phyloP scores from a whole-genome alignment of 2,329 filamentous ascomycete genomes.

The Fusarium sp. region DNA sequence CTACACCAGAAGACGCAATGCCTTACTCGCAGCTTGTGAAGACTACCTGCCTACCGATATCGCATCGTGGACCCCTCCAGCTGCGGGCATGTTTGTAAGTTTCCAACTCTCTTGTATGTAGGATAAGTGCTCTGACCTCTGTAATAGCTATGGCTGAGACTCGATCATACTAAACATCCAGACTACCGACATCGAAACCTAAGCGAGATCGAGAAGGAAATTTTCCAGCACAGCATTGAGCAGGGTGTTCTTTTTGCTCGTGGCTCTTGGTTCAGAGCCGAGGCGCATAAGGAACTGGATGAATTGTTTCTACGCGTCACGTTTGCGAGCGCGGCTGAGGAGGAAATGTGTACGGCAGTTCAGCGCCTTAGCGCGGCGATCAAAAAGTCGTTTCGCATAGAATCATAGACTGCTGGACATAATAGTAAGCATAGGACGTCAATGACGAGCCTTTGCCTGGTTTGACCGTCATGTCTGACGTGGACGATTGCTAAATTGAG shows the following conservation, averaged over 20 bases:
- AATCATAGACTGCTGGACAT: too few species aligned
- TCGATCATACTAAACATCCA: neutral
- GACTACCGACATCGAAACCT: neutral
- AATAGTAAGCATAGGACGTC: too few species aligned
- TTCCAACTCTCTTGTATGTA: too few species aligned
- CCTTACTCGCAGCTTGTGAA: neutral
- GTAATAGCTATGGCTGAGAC: neutral
- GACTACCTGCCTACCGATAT: neutral
- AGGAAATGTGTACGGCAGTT: neutral
- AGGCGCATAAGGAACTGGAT: neutral
- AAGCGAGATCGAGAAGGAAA: neutral
- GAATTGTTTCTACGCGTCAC: neutral
- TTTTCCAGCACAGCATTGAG: neutral
- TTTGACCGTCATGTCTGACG: too few species aligned
- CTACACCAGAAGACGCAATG: neutral
- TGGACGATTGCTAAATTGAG: too few species aligned
- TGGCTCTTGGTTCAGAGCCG: neutral
- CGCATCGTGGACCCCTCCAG: neutral
- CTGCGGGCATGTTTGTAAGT: neutral
- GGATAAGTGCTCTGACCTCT: neutral
- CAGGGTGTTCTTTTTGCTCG: neutral
- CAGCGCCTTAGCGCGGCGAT: neutral
- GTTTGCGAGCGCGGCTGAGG: neutral
- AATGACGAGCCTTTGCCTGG: fast-evolving
- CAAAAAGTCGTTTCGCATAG: neutral